These are phyloP conservation scores for Pseudogymnoascus sp. DNA, from an alignment of 2,329 filamentous ascomycete species.

Conservation along the genomic window DNA sequence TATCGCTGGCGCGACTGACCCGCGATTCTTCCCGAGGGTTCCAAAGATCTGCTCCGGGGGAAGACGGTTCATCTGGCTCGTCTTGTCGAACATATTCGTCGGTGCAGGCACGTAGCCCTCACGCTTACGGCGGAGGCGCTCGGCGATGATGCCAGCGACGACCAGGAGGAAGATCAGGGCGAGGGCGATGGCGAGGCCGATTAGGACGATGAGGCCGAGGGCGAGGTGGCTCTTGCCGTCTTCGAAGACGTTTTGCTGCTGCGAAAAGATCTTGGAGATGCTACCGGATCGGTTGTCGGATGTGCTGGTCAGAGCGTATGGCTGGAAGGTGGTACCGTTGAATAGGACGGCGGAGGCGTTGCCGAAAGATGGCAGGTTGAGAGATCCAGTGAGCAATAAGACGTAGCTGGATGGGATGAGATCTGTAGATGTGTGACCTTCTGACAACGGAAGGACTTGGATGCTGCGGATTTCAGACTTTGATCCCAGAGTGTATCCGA, in stretches of 20 bases:
- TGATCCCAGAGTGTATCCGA: constrained; percentile 54
- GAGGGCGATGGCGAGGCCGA: constrained; percentile 71
- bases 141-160: constrained; percentile 64
- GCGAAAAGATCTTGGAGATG: constrained; percentile 75
- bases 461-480: constrained; percentile 68
- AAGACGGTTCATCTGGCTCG: constrained; percentile 51
- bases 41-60: constrained; percentile 48
- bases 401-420: constrained; percentile 61
- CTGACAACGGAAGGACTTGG: constrained; percentile 68
- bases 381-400: constrained; percentile 77
- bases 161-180: constrained; percentile 72
- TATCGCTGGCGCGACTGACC: background rate
- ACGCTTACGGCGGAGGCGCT: constrained; percentile 67
- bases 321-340: constrained; percentile 70
- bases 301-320: constrained; percentile 73
- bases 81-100: constrained; percentile 55
- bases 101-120: constrained; percentile 77
- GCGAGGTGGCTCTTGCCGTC: constrained; percentile 51
- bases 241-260: constrained; percentile 69
- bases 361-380: constrained; percentile 69
- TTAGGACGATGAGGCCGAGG: constrained; percentile 71
- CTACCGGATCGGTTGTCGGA: constrained; percentile 60
- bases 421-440: constrained; percentile 56
- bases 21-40: constrained; percentile 20
- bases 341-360: constrained; percentile 80